Conservation (phyloP, 2,329 filamentous ascomycete genomes). For the Penicillium capsulatum region DNA sequence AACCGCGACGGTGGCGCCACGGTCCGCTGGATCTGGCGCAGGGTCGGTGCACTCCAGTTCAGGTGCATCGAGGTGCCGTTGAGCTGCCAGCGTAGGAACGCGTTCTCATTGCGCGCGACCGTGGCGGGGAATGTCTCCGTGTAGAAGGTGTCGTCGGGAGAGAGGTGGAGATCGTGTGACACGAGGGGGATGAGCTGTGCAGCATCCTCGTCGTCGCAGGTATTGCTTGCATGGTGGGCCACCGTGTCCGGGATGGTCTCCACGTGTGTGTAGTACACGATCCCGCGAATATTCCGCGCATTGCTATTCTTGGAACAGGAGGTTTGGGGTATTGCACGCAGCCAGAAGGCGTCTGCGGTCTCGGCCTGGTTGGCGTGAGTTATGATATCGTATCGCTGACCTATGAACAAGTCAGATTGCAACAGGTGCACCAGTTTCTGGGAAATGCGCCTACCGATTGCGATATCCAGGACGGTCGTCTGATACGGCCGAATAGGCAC, state of each 20-base stretch:
- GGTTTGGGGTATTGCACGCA: constrained; percentile 44
- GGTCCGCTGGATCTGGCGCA: constrained; percentile 16
- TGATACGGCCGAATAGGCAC: constrained; percentile 56
- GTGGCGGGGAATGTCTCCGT: constrained; percentile 11
- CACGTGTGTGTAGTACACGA: constrained; percentile 40
- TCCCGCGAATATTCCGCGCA: constrained; percentile 46
- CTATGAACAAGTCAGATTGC: constrained; percentile 12
- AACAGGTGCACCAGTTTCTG: background rate
- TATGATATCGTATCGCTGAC: constrained; percentile 41
- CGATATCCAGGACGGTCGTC: constrained; percentile 45
- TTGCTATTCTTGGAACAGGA: constrained; percentile 42
- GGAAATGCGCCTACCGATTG: constrained; percentile 35
- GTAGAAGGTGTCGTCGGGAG: constrained; percentile 1
- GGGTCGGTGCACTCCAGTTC: constrained; percentile 10
- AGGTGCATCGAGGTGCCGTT: constrained; percentile 49
- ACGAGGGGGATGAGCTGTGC: constrained; percentile 23
- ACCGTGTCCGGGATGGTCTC: constrained; percentile 11
- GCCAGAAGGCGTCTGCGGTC: constrained; percentile 29
- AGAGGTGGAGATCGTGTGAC: constrained; percentile 5
- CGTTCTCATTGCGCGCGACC: background rate
- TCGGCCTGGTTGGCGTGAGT: constrained; percentile 26
- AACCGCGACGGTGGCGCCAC: constrained; percentile 2
- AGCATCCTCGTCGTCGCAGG: constrained; percentile 28
- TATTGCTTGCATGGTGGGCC: constrained; percentile 15
- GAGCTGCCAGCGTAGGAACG: constrained; percentile 26